phyloP scores from a whole-genome alignment of 306 rosid species.

The Trifolium pratense region DNA sequence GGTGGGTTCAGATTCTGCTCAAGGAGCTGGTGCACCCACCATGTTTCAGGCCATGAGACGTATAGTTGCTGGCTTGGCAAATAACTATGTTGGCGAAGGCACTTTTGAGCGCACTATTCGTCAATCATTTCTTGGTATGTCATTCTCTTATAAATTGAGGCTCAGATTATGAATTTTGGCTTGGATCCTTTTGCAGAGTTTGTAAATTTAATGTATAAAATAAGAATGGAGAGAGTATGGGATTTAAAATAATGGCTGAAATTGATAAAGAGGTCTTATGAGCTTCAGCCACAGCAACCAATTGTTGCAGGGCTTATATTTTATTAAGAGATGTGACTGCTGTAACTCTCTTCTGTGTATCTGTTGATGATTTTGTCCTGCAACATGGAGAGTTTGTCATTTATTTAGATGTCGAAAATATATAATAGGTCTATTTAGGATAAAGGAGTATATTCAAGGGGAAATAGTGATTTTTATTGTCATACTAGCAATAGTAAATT shows the following conservation, averaged over 20 bases:
- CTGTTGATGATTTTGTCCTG: slow-evolving; percentile 20
- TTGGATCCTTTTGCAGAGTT: background rate
- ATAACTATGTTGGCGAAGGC: slow-evolving; percentile 68
- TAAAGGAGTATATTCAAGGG: background rate
- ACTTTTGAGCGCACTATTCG: slow-evolving; percentile 86
- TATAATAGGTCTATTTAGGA: slow-evolving; percentile 6
- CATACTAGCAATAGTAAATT: slow-evolving; percentile 28
- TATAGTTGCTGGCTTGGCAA: slow-evolving; percentile 65
- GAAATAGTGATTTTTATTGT: slow-evolving; percentile 8
- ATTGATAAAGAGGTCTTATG: background rate
- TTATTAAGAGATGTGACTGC: background rate
- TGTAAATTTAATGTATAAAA: slow-evolving; percentile 1
- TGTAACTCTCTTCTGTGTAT: background rate
- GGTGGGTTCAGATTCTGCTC: slow-evolving; percentile 98
- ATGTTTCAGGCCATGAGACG: slow-evolving; percentile 98
- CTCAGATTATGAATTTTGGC: slow-evolving; percentile 14
- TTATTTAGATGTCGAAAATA: slow-evolving; percentile 6
- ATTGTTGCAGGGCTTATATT: background rate
- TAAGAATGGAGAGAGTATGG: slow-evolving; percentile 4
- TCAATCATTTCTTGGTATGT: slow-evolving; percentile 90
- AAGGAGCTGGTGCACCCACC: slow-evolving; percentile 99
- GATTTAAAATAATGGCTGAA: slow-evolving; percentile 1
- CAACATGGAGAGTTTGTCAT: slow-evolving; percentile 4
- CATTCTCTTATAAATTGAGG: slow-evolving; percentile 27
- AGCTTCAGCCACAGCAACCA: background rate